These are phyloP conservation scores for Hanseniaspora osmophila DNA, from an alignment of 805 yeast species.

Conservation along the genomic window DNA sequence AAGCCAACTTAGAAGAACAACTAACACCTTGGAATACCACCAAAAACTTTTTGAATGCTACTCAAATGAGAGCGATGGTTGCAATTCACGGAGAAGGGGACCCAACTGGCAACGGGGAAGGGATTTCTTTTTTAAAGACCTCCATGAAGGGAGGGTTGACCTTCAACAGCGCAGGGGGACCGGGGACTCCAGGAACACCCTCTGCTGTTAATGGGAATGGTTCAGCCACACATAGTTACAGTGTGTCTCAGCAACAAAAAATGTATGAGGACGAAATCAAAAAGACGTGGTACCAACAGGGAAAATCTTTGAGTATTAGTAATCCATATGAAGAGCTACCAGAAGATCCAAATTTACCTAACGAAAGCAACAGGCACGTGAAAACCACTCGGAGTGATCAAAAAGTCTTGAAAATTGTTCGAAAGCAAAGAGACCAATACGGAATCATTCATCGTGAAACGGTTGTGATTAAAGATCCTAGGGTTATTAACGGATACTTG, in stretches of 20 bases:
- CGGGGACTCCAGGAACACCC: slow-evolving; percentile 21
- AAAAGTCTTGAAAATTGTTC: slow-evolving; percentile 47
- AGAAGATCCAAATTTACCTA: slow-evolving; percentile 23
- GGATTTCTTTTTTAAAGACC: slow-evolving; percentile 74
- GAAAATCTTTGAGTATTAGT: slow-evolving; percentile 36
- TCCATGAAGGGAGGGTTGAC: slow-evolving; percentile 91
- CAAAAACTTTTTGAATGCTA: slow-evolving; percentile 78
- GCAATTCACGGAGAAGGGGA: slow-evolving; percentile 92
- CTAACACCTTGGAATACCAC: slow-evolving; percentile 91
- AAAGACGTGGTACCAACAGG: slow-evolving; percentile 82
- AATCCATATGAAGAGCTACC: slow-evolving; percentile 24
- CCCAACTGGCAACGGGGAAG: slow-evolving; percentile 82
- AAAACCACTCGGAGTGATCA: slow-evolving; percentile 17
- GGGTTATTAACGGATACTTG: slow-evolving; percentile 74
- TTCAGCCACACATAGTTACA: slow-evolving; percentile 55
- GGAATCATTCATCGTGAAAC: slow-evolving; percentile 73
- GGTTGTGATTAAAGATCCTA: slow-evolving; percentile 70
- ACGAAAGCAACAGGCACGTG: slow-evolving; percentile 21
- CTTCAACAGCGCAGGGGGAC: slow-evolving; percentile 10
- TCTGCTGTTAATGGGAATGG: slow-evolving; percentile 23
- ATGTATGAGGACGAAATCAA: slow-evolving; percentile 82
- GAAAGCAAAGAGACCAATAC: slow-evolving; percentile 71
- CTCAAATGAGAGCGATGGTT: slow-evolving; percentile 93
- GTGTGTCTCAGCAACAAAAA: slow-evolving; percentile 67
- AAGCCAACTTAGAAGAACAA: slow-evolving; percentile 65